phyloP scores from a whole-genome alignment of 2,329 filamentous ascomycete genomes.

The Teratosphaeria zuluensis region DNA sequence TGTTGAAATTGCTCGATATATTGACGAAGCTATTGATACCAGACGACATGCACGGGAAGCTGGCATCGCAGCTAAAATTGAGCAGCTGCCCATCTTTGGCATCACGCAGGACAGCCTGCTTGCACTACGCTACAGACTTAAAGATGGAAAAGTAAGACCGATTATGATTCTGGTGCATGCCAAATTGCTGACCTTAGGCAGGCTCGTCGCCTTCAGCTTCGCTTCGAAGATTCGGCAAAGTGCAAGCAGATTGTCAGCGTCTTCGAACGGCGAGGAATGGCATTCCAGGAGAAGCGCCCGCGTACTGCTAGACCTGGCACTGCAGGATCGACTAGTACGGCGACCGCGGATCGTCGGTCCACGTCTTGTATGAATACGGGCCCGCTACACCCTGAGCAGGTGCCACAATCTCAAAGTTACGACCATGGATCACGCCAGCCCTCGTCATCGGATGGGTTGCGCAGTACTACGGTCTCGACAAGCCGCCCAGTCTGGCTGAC shows the following conservation, averaged over 20 bases:
- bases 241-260: constrained; percentile 15
- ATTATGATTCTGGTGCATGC: background rate
- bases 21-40: constrained; percentile 13
- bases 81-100: constrained; percentile 37
- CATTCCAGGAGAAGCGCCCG: constrained; percentile 18
- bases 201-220: constrained; percentile 24
- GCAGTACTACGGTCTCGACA: background rate
- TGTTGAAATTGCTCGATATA: constrained; percentile 18
- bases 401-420: background rate
- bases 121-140: constrained; percentile 31
- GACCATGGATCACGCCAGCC: background rate
- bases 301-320: constrained; percentile 10
- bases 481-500: background rate
- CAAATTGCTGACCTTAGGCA: constrained; percentile 5
- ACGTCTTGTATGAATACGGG: constrained; percentile 1
- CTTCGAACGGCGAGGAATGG: constrained; percentile 18
- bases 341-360: background rate
- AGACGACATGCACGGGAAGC: constrained; percentile 11
- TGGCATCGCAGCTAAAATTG: constrained; percentile 23
- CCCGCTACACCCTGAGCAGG: constrained; percentile 2
- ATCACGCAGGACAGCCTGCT: constrained; percentile 31
- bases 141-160: constrained; percentile 26
- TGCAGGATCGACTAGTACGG: constrained; percentile 1
- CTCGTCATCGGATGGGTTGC: background rate
- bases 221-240: constrained; percentile 15